Evolutionary conservation across 2,329 filamentous ascomycete genomes (phyloP).

Genomic region (Massarina eburnea): DNA sequence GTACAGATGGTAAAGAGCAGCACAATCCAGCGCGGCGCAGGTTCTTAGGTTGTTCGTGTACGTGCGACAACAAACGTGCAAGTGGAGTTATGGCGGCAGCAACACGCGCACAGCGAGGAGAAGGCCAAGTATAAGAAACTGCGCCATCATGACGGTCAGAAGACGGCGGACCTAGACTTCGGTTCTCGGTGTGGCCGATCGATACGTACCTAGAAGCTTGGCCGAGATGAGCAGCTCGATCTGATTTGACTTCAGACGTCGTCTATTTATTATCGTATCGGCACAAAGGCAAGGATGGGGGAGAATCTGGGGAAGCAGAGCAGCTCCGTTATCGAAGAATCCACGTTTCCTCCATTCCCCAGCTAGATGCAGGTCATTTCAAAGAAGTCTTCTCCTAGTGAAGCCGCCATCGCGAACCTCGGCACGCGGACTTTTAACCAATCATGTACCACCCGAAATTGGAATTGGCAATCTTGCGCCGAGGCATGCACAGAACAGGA

Average conservation of each 20-base stretch:
- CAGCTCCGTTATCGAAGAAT: not conserved
- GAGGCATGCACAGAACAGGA: too few relatives aligned
- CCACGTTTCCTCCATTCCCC: not conserved
- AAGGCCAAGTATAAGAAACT: not conserved
- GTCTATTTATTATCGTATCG: not conserved
- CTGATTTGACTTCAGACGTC: too few relatives aligned
- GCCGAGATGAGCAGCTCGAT: not conserved
- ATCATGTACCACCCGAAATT: not conserved
- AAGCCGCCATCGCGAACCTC: conserved; percentile 1
- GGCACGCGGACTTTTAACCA: not conserved
- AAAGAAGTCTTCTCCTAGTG: not conserved
- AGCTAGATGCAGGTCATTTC: not conserved
- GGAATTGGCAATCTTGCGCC: too few relatives aligned
- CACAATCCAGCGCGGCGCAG: too few relatives aligned
- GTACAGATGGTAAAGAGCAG: not conserved
- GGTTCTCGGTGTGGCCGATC: not conserved
- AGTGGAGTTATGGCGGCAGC: too few relatives aligned
- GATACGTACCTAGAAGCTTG: not conserved
- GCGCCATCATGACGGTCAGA: not conserved
- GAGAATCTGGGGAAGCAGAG: not conserved
- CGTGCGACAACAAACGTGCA: too few relatives aligned
- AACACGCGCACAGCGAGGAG: not conserved
- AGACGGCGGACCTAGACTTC: not conserved
- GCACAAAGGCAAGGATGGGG: not conserved
- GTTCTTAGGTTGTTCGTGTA: too few relatives aligned